phyloP scores from a whole-genome alignment of 495 filamentous ascomycete genomes.

The Baudoinia panamericana region DNA sequence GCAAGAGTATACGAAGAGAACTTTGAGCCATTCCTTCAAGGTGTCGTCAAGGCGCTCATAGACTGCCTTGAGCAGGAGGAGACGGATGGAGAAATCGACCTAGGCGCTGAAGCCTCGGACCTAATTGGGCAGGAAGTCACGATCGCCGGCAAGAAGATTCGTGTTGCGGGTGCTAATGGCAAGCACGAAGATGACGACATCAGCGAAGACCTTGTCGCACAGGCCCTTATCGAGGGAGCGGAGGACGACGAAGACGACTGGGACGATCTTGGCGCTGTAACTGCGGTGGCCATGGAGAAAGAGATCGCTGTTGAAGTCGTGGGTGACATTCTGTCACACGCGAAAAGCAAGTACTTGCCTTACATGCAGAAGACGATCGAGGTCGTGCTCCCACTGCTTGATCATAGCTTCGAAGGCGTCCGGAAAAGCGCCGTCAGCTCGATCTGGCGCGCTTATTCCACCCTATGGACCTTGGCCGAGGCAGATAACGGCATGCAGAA shows the following conservation, averaged over 20 bases:
- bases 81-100: slow-evolving; percentile 64
- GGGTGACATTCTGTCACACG: slow-evolving; percentile 80
- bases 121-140: slow-evolving; percentile 64
- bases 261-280: slow-evolving; percentile 71
- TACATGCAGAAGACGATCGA: slow-evolving; percentile 88
- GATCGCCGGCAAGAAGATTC: slow-evolving; percentile 70
- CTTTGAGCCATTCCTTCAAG: slow-evolving; percentile 73
- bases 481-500: slow-evolving; percentile 60
- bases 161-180: slow-evolving; percentile 44
- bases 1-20: slow-evolving; percentile 88
- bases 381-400: slow-evolving; percentile 59
- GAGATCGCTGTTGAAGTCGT: slow-evolving; percentile 93
- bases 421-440: slow-evolving; percentile 82
- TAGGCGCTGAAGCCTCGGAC: slow-evolving; percentile 65
- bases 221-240: slow-evolving; percentile 30
- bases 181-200: slow-evolving; percentile 29
- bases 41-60: slow-evolving; percentile 73
- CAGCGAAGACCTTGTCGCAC: slow-evolving; percentile 24
- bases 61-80: slow-evolving; percentile 82
- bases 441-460: slow-evolving; percentile 83
- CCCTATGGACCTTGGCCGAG: slow-evolving; percentile 79
- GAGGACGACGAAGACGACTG: slow-evolving; percentile 60
- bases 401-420: slow-evolving; percentile 87
- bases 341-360: slow-evolving; percentile 61
- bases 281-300: slow-evolving; percentile 84